A percentile compares a stretch with the other conserved stretches of the same genome.
These are phyloP conservation scores for Scedosporium apiospermum DNA, from an alignment of 2,329 filamentous ascomycete genomes.

Conservation along the genomic window DNA sequence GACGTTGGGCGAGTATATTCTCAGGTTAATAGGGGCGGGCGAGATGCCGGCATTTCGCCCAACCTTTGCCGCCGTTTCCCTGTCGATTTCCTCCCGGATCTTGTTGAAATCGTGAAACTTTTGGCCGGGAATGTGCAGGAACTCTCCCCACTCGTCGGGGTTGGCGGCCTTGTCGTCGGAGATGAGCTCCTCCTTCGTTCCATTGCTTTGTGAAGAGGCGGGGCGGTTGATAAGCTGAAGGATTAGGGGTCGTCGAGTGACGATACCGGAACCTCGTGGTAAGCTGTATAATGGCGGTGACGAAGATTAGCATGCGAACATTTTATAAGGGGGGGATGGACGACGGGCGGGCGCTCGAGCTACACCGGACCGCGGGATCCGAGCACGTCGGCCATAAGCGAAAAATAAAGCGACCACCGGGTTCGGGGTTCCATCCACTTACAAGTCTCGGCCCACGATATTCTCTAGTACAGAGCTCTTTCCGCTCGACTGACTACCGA, in stretches of 20 bases:
- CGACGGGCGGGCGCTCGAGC: constrained; percentile 6
- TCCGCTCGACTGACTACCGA: constrained; percentile 96
- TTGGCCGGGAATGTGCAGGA: constrained; percentile 92
- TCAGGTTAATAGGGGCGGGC: constrained; percentile 89
- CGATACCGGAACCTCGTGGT: constrained; percentile 94
- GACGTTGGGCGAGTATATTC: constrained; percentile 97
- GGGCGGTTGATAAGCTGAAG: constrained; percentile 95
- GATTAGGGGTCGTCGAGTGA: constrained; percentile 89
- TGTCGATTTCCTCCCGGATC: constrained; percentile 93
- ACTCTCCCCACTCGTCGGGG: constrained; percentile 95
- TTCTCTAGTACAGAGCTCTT: constrained; percentile 99
- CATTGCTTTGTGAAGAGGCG: constrained; percentile 55
- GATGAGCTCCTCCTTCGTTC: constrained; percentile 54
- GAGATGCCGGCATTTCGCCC: constrained; percentile 95
- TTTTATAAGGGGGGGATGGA: constrained; percentile 9
- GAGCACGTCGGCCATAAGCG: too few relatives aligned
- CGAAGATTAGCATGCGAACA: constrained; percentile 9
- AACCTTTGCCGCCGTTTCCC: constrained; percentile 94
- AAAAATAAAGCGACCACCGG: background rate
- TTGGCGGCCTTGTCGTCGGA: constrained; percentile 80
- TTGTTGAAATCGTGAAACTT: constrained; percentile 98
- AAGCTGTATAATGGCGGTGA: constrained; percentile 48
- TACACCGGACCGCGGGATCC: background rate
- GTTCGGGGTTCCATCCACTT: constrained; percentile 30
- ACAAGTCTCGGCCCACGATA: constrained; percentile 98